Conservation (phyloP, 257 asterid genomes). For the Solanum commersonii region DNA sequence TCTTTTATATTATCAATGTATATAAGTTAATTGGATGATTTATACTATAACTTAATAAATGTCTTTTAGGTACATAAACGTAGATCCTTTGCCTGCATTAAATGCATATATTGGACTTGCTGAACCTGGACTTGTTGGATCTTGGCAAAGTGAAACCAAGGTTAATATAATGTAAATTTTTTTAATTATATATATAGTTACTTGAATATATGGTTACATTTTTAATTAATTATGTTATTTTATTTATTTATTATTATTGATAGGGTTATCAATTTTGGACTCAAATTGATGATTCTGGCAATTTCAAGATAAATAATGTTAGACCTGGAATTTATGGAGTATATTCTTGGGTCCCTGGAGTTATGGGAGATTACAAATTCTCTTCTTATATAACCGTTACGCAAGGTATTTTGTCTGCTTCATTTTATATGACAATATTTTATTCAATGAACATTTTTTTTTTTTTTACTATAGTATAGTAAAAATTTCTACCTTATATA, state of each 20-base stretch:
- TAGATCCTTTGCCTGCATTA: no score
- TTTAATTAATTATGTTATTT: not conserved
- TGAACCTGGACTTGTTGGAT: no score
- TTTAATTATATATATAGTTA: no score
- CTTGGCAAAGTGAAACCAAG: no score
- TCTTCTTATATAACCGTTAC: conserved; percentile 5
- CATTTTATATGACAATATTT: not conserved
- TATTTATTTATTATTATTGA: not conserved
- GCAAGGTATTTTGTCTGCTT: conserved; percentile 10
- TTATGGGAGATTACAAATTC: conserved; percentile 52
- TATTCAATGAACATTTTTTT: no score
- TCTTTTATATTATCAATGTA: not conserved
- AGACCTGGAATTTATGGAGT: conserved; percentile 34
- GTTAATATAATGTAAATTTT: no score
- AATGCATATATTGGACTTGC: no score
- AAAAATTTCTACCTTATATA: no score
- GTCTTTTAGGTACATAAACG: conserved; percentile 1
- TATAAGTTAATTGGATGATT: not conserved
- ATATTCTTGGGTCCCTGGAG: conserved; percentile 63
- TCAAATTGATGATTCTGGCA: conserved; percentile 30
- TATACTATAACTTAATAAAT: not conserved
- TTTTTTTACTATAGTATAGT: no score
- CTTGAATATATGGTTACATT: no score
- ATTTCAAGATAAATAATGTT: conserved; percentile 28
- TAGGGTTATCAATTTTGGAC: conserved; percentile 84